phyloP scores from a whole-genome alignment of 768 basidiomycete genomes.

The Pleurotus djamor region DNA sequence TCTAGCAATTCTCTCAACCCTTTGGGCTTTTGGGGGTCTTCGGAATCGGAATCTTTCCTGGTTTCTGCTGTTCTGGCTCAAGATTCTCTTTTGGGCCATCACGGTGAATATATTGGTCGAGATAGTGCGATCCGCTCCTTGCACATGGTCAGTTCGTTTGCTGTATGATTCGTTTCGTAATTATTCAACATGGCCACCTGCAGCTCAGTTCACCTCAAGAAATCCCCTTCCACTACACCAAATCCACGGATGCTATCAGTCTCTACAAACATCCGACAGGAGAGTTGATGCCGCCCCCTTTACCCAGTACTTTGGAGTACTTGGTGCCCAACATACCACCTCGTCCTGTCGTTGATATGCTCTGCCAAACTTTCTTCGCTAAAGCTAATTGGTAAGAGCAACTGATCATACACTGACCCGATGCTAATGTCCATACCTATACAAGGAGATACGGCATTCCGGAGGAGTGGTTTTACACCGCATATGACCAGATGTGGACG shows the following conservation, averaged over 20 bases:
- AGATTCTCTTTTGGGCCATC: slow-evolving; percentile 38
- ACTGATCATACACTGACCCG: not conserved
- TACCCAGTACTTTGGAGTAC: slow-evolving; percentile 21
- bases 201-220: slow-evolving; percentile 32
- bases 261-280: slow-evolving; percentile 20
- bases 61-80: slow-evolving; percentile 39
- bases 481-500: slow-evolving; percentile 45
- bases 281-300: slow-evolving; percentile 19
- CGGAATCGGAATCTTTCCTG: slow-evolving; percentile 33
- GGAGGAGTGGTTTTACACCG: slow-evolving; percentile 43
- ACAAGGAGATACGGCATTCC: slow-evolving; percentile 39
- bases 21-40: slow-evolving; percentile 14
- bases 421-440: not conserved
- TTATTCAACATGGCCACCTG: not conserved
- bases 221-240: slow-evolving; percentile 35
- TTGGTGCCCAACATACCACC: slow-evolving; percentile 32
- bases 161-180: not conserved
- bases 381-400: slow-evolving; percentile 40
- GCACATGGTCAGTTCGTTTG: slow-evolving; percentile 32
- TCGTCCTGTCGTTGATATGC: slow-evolving; percentile 25
- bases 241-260: slow-evolving; percentile 34
- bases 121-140: slow-evolving; percentile 47
- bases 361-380: slow-evolving; percentile 39
- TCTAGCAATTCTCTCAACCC: slow-evolving; percentile 9
- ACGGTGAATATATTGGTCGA: slow-evolving; percentile 46